These are phyloP conservation scores for Fusarium burgessii DNA, from an alignment of 2,329 filamentous ascomycete genomes.

Conservation along the genomic window DNA sequence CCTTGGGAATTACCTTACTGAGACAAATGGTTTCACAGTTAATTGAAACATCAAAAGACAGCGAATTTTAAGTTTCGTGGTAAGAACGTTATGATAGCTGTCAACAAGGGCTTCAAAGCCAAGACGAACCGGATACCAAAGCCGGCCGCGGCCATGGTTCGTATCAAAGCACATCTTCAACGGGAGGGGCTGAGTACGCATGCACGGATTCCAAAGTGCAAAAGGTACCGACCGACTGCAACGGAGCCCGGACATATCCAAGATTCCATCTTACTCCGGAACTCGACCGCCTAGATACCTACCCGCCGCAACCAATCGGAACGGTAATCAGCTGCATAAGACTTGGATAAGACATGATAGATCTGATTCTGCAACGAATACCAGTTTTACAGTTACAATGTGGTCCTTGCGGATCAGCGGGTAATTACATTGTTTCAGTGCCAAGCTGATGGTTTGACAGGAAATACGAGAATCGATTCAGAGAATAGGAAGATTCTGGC, in stretches of 20 bases:
- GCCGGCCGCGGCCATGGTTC: not conserved
- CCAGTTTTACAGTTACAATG: not conserved
- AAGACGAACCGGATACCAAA: not conserved
- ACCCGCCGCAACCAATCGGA: constrained; percentile 6
- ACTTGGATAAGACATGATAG: not conserved
- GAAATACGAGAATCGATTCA: not conserved
- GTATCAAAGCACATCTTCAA: not conserved
- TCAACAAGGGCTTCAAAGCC: no score
- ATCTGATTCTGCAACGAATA: not conserved
- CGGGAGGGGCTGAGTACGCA: not conserved
- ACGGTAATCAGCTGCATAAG: not conserved
- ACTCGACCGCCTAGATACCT: not conserved
- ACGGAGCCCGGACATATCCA: not conserved
- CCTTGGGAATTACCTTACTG: not conserved
- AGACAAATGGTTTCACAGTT: not conserved
- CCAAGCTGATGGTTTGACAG: not conserved
- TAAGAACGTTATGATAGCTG: not conserved
- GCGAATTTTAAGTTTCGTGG: rapidly evolving
- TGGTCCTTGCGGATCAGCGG: not conserved
- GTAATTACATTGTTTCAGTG: not conserved
- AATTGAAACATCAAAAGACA: no score
- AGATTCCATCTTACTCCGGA: constrained; percentile 1
- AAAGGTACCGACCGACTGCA: not conserved
- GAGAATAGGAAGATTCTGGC: not conserved
- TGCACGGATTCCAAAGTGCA: not conserved